These are phyloP conservation scores for Macadamia integrifolia DNA, from an alignment of 164 flowering plant genomes.

Conservation along the genomic window DNA sequence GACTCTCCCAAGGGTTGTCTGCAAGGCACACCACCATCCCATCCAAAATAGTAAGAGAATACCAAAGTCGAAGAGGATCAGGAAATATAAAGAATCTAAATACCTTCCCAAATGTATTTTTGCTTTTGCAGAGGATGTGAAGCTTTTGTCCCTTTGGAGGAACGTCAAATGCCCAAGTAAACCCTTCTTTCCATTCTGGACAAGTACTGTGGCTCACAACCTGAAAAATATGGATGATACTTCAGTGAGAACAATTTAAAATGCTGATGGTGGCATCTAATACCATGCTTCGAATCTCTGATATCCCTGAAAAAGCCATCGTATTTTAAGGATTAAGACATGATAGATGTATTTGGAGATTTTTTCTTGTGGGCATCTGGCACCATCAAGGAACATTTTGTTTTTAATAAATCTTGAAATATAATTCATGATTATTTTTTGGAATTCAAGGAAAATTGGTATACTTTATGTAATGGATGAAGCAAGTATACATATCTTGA, in stretches of 20 bases:
- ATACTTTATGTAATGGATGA: too few species aligned
- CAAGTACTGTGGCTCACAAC: slow-evolving; percentile 59
- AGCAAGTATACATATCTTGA: too few species aligned
- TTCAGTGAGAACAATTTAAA: slow-evolving; percentile 1
- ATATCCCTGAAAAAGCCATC: too few species aligned
- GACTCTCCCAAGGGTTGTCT: slow-evolving; percentile 81
- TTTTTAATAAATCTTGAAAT: too few species aligned
- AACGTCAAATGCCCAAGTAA: slow-evolving; percentile 93
- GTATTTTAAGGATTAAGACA: too few species aligned
- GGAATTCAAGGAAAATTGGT: too few species aligned
- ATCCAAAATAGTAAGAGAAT: not conserved
- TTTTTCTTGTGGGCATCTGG: too few species aligned
- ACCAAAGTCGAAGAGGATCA: not conserved
- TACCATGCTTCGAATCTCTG: too few species aligned
- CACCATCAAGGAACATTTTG: too few species aligned
- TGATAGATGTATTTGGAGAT: too few species aligned
- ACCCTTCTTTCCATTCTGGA: slow-evolving; percentile 94
- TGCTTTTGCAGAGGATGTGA: slow-evolving; percentile 84
- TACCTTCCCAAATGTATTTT: slow-evolving; percentile 90
- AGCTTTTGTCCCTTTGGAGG: slow-evolving; percentile 95
- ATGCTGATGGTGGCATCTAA: not conserved
- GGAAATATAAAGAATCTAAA: not conserved
- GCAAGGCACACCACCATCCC: slow-evolving; percentile 19
- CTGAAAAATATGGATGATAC: slow-evolving; percentile 24
- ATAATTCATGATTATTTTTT: too few species aligned